Evolutionary conservation across 768 basidiomycete genomes (phyloP), one percentile per base, ranked within the genome.

Genomic region (Lactarius indigo): DNA sequence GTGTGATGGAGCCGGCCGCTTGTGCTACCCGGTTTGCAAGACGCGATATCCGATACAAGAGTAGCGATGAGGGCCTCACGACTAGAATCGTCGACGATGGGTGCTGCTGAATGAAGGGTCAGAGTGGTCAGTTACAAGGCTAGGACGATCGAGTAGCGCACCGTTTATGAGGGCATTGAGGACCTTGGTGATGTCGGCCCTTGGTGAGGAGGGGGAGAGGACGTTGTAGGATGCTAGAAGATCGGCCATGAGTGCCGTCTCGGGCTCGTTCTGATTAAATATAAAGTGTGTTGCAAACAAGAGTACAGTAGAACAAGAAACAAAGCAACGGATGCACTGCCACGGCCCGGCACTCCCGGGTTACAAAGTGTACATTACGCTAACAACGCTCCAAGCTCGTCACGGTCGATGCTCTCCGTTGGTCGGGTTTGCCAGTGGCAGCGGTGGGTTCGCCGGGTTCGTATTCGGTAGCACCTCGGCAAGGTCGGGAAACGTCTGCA

Each of bases 401-500:
- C n/a, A n/a, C n/a, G n/a, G n/a, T 52, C 57, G 61, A 59, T 59
- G 61, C 13, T 63, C 66, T 41, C 66, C 66, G 26, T 68, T 63
- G 9, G 33, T 62, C 17, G 57, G 63, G 2, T 28, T 54, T 9
- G 57, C 30, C 3, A 12, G 33, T 13, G 15, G 41, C 41, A 41
- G 55, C 26, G 50, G 33, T 55, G 63, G 12, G 5, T 17, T 17
- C 35, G 28, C 23, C 20, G 30, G 6, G 17, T 50, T 52, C 39
- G 63, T 55, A 37, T 44, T 39, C 39, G 57, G 18, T 20, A 61
- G 39, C 35, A 72, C 66, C 28, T 71, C 64, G 0, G 66, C 82
- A 6, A 91, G 79, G 66, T 90, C 89, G 0, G 91, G 90, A 73
- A 91, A 94, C 70, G 80, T 87, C 72, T 89, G 86, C 47, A 78